These are phyloP conservation scores for Sclerotinia sclerotiorum DNA, from an alignment of 2,329 filamentous ascomycete species.

Conservation along the genomic window DNA sequence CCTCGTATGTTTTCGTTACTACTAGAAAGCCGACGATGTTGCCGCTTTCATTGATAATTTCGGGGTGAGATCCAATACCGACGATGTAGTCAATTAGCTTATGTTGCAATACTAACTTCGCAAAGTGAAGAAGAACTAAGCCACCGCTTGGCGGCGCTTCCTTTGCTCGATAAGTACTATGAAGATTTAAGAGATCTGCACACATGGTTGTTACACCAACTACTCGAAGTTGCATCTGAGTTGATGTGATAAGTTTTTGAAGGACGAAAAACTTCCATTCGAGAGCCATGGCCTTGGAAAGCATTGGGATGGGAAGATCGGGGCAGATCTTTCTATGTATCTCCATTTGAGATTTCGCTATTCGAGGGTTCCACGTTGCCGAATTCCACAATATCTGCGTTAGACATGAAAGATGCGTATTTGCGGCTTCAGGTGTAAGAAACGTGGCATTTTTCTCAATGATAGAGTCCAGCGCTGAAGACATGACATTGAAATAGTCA, in stretches of 20 bases:
- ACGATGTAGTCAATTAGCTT: conserved; percentile 83
- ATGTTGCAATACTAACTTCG: conserved; percentile 66
- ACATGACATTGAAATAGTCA: conserved; percentile 47
- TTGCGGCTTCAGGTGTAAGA: conserved; percentile 49
- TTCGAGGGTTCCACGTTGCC: conserved; percentile 38
- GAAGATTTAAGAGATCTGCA: conserved; percentile 65
- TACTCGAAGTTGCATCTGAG: conserved; percentile 88
- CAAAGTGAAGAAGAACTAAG: conserved; percentile 65
- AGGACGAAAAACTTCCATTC: conserved; percentile 68
- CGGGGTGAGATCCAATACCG: conserved; percentile 86
- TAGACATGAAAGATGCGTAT: conserved; percentile 45
- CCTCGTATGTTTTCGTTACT: conserved; percentile 71
- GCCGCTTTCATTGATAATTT: conserved; percentile 75
- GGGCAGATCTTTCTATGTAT: conserved; percentile 35
- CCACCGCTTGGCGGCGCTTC: conserved; percentile 42
- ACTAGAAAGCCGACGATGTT: conserved; percentile 88
- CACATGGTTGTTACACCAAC: conserved; percentile 76
- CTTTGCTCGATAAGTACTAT: conserved; percentile 50
- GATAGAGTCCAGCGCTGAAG: conserved; percentile 46
- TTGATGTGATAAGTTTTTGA: conserved; percentile 73
- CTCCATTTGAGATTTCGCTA: conserved; percentile 32
- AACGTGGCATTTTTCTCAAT: conserved; percentile 58
- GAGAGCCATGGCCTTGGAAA: conserved; percentile 37
- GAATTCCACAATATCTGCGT: conserved; percentile 47
- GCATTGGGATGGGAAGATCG: conserved; percentile 31